phyloP scores from a whole-genome alignment of 768 basidiomycete species.

The Amanita molliuscula region DNA sequence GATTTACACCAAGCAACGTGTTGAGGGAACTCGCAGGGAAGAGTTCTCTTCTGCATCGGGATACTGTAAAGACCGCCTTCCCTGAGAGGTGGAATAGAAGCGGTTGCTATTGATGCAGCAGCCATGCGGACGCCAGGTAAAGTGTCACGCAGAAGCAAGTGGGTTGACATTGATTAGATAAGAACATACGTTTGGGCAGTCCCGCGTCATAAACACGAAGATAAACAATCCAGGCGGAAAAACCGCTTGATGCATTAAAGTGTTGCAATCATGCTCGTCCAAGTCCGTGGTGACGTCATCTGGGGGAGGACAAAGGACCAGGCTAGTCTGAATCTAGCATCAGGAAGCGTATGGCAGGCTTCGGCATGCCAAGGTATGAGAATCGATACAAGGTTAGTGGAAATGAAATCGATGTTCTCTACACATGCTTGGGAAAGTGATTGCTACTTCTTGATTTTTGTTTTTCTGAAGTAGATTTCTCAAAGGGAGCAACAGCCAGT shows the following conservation, averaged over 20 bases:
- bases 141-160: neutral
- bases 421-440: neutral
- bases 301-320: neutral
- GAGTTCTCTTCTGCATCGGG: neutral
- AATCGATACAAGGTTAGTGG: neutral
- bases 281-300: neutral
- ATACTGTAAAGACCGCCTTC: neutral
- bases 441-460: neutral
- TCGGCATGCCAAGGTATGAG: neutral
- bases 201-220: neutral
- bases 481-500: neutral
- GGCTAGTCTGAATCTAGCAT: neutral
- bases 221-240: neutral
- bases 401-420: neutral
- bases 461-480: neutral
- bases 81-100: neutral
- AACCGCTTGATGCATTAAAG: neutral
- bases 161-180: neutral
- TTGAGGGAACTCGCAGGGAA: neutral
- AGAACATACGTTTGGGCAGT: neutral
- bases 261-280: neutral
- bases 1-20: too few relatives aligned
- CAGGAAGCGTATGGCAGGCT: neutral
- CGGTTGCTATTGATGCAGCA: neutral
- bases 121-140: neutral